A percentile compares a stretch with the other conserved stretches of the same genome.
Conservation (phyloP, 1,284 basidiomycete genomes). For the Taiwanofungus camphoratus region DNA sequence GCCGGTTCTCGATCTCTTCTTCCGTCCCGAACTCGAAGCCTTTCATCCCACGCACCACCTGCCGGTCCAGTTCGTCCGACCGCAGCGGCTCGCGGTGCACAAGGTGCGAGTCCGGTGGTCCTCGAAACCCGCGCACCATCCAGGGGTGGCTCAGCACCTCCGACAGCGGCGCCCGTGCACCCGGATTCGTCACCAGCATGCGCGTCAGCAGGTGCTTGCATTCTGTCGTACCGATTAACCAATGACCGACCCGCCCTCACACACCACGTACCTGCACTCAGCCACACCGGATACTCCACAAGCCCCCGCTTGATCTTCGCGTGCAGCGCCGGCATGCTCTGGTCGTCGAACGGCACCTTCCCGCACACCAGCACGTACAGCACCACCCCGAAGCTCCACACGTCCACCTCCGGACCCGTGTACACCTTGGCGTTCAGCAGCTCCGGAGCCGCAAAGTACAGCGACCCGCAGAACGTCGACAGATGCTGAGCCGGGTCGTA, state of each 20-base stretch:
- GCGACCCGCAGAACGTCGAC: constrained; percentile 93
- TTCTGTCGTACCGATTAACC: constrained; percentile 58
- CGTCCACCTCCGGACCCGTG: constrained; percentile 96
- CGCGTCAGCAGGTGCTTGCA: constrained; percentile 91
- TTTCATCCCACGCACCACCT: constrained; percentile 88
- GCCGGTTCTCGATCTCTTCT: constrained; percentile 76
- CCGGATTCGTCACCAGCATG: constrained; percentile 96
- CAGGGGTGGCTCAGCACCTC: constrained; percentile 93
- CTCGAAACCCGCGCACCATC: constrained; percentile 88
- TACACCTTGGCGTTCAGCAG: constrained; percentile 95
- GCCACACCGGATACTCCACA: constrained; percentile 97
- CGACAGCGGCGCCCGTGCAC: constrained; percentile 72
- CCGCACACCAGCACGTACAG: constrained; percentile 97
- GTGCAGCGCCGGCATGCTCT: constrained; percentile 97
- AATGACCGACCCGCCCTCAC: constrained; percentile 8
- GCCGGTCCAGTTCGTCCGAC: constrained; percentile 78
- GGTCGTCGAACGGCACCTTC: constrained; percentile 98
- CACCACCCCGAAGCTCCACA: constrained; percentile 99
- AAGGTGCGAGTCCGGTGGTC: constrained; percentile 80
- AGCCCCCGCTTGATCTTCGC: constrained; percentile 98
- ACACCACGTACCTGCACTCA: constrained; percentile 70
- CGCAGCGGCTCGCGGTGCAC: constrained; percentile 86
- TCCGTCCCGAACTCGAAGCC: constrained; percentile 95
- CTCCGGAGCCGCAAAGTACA: constrained; percentile 98
- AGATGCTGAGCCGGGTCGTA: constrained; percentile 83